Evolutionary conservation across 2,329 filamentous ascomycete species (phyloP).

Genomic region (Colletotrichum zoysiae): DNA sequence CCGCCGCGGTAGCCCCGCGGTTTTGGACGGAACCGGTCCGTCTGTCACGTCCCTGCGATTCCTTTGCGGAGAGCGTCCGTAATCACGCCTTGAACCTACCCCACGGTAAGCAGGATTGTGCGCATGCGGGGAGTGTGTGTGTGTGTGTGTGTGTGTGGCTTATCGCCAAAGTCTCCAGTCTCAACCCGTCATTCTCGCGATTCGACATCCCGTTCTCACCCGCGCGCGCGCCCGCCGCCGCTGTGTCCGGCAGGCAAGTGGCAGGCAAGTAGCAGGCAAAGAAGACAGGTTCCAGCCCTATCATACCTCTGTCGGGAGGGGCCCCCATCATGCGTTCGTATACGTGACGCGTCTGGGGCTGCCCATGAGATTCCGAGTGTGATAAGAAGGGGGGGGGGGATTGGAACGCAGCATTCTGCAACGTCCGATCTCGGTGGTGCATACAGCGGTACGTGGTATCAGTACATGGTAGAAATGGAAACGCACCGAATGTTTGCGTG

Average conservation of each 20-base stretch:
- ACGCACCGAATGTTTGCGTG: neutral
- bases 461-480: neutral
- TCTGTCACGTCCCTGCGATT: neutral
- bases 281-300: conserved; percentile 2
- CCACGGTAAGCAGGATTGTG: conserved; percentile 11
- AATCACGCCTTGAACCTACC: neutral
- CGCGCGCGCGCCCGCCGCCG: neutral
- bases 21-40: conserved; percentile 3
- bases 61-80: too few species aligned
- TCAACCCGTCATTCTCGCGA: neutral
- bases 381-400: too few species aligned
- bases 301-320: neutral
- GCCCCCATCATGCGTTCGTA: too few species aligned
- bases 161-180: neutral
- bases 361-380: neutral
- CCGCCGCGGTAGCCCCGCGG: neutral
- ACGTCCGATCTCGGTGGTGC: conserved; percentile 5
- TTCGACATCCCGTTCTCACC: neutral
- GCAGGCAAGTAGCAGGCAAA: too few species aligned
- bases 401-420: neutral
- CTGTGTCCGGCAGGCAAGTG: too few species aligned
- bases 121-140: conserved; percentile 5
- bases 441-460: too few species aligned
- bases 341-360: neutral
- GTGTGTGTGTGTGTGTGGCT: too few species aligned